Evolutionary conservation across 2,329 filamentous ascomycete genomes (phyloP).

Genomic region (Exserohilum rostratum): DNA sequence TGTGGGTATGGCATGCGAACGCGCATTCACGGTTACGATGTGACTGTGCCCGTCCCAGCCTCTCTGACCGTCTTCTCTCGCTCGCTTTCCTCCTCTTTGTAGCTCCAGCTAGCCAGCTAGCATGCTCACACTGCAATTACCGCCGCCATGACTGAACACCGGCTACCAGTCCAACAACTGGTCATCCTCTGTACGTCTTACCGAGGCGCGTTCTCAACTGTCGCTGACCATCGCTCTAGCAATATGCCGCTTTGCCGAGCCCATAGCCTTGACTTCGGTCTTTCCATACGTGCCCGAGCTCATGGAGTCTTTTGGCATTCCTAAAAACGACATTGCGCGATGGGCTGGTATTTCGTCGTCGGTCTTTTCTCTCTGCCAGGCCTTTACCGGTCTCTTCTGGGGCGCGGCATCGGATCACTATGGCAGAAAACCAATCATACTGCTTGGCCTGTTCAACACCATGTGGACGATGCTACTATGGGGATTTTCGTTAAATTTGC

Average conservation of each 20-base stretch:
- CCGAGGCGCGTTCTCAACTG: neutral
- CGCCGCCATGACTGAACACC: conserved; percentile 45
- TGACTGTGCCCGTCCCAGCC: neutral
- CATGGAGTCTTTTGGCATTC: conserved; percentile 49
- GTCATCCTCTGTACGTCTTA: conserved; percentile 44
- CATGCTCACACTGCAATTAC: conserved; percentile 12
- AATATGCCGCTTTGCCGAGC: conserved; percentile 90
- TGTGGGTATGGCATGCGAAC: conserved; percentile 13
- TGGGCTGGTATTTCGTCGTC: conserved; percentile 90
- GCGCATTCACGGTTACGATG: conserved; percentile 2
- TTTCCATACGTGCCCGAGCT: conserved; percentile 83
- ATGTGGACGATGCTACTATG: conserved; percentile 83
- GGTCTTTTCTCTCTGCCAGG: conserved; percentile 78
- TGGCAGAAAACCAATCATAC: conserved; percentile 82
- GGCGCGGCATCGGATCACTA: conserved; percentile 80
- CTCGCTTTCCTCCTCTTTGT: neutral
- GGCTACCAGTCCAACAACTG: conserved; percentile 49
- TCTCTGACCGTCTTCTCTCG: neutral
- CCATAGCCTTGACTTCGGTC: conserved; percentile 90
- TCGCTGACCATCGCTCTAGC: conserved; percentile 58
- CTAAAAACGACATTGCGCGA: conserved; percentile 51
- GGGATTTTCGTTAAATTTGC: conserved; percentile 79
- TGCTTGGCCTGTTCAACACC: conserved; percentile 75
- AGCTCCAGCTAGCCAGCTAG: conserved; percentile 2
- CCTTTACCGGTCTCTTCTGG: conserved; percentile 86